Conservation (phyloP, 805 yeast species). For the Candida mattraensis region DNA sequence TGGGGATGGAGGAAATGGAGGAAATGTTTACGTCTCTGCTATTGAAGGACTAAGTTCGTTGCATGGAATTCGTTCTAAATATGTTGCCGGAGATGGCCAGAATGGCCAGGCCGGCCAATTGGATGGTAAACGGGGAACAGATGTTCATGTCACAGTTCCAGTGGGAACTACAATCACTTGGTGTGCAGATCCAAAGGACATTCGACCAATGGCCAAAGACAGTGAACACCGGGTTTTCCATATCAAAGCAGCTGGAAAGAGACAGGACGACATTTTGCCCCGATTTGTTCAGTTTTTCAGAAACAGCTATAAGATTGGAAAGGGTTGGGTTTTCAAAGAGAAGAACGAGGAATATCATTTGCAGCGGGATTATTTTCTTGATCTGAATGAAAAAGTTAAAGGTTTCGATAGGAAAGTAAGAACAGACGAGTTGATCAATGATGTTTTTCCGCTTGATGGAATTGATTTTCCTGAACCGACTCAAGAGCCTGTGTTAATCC, state of each 20-base stretch:
- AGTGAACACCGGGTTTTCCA: conserved; percentile 27
- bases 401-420: conserved; percentile 61
- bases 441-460: conserved; percentile 80
- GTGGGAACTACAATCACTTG: conserved; percentile 86
- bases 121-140: conserved; percentile 85
- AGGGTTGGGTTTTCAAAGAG: conserved; percentile 88
- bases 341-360: conserved; percentile 69
- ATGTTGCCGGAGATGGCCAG: conserved; percentile 70
- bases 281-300: conserved; percentile 60
- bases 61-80: conserved; percentile 64
- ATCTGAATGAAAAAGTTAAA: conserved; percentile 61
- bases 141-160: conserved; percentile 81
- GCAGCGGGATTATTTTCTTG: conserved; percentile 63
- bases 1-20: conserved; percentile 98
- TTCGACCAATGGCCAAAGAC: conserved; percentile 27
- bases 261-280: conserved; percentile 30
- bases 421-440: conserved; percentile 58
- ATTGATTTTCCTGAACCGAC: conserved; percentile 66
- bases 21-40: conserved; percentile 81
- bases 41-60: conserved; percentile 68
- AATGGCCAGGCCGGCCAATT: conserved; percentile 74
- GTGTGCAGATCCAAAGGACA: conserved; percentile 70
- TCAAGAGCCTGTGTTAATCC: conserved; percentile 62
- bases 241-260: conserved; percentile 27
- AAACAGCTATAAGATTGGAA: conserved; percentile 61